Percentiles rank a stretch among this genome's conserved stretches.
phyloP scores from a whole-genome alignment of 2,329 filamentous ascomycete species.

The Talaromyces piceae region DNA sequence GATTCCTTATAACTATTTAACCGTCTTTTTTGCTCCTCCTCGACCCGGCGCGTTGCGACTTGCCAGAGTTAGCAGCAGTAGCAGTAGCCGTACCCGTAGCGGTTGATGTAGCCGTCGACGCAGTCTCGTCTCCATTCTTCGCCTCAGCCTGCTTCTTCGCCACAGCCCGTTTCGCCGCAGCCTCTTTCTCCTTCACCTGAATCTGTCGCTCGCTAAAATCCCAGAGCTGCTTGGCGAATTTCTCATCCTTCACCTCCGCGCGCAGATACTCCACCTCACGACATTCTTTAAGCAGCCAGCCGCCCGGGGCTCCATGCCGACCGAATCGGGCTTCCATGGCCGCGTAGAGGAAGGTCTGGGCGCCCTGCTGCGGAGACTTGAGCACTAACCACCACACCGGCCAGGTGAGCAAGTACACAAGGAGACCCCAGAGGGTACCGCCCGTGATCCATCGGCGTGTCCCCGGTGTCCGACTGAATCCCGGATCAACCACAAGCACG shows the following conservation, averaged over 20 bases:
- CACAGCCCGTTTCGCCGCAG: slow-evolving; percentile 55
- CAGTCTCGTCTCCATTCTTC: neutral
- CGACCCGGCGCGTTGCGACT: neutral
- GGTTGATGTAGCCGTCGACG: too few species aligned
- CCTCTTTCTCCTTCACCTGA: slow-evolving; percentile 71
- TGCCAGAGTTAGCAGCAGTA: neutral
- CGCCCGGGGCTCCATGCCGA: slow-evolving; percentile 48
- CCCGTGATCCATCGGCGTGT: slow-evolving; percentile 80
- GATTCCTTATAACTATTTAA: neutral
- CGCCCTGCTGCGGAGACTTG: slow-evolving; percentile 75
- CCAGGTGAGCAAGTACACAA: slow-evolving; percentile 70
- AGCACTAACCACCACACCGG: slow-evolving; percentile 78
- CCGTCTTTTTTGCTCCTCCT: slow-evolving; percentile 15
- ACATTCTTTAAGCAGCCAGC: slow-evolving; percentile 81
- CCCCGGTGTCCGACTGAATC: slow-evolving; percentile 75
- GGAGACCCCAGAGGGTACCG: slow-evolving; percentile 72
- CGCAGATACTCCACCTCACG: slow-evolving; percentile 64
- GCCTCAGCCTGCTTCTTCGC: slow-evolving; percentile 18
- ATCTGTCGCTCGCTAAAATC: slow-evolving; percentile 79
- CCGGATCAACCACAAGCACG: slow-evolving; percentile 82
- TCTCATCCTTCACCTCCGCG: slow-evolving; percentile 69
- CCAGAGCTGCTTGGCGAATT: slow-evolving; percentile 78
- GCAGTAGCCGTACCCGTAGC: neutral
- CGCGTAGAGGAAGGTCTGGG: slow-evolving; percentile 78
- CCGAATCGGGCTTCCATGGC: slow-evolving; percentile 68